These are phyloP conservation scores for Populus simonii DNA, from an alignment of 345 rosid genomes.

Conservation along the genomic window DNA sequence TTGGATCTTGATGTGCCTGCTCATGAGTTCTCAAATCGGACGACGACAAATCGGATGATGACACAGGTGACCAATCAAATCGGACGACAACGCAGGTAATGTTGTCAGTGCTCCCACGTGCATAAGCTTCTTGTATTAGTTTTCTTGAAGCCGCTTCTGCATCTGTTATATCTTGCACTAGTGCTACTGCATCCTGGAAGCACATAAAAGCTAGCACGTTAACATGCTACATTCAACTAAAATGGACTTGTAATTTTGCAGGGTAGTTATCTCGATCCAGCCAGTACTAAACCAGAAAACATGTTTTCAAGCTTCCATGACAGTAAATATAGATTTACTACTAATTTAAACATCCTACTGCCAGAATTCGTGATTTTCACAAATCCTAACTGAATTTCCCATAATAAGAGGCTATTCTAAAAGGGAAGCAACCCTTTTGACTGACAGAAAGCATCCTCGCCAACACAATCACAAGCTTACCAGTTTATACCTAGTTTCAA, in stretches of 20 bases:
- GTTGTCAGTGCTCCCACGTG: slow-evolving; percentile 49
- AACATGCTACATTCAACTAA: not conserved
- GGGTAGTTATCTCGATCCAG: not conserved
- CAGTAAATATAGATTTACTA: not conserved
- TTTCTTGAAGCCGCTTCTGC: slow-evolving; percentile 47
- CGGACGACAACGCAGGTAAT: slow-evolving; percentile 41
- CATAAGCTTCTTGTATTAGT: slow-evolving; percentile 44
- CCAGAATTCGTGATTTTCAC: not conserved
- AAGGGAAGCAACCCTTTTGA: not conserved
- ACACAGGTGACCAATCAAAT: too few species aligned
- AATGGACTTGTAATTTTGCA: not conserved
- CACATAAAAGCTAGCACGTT: not conserved
- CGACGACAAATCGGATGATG: slow-evolving; percentile 10
- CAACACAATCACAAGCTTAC: too few species aligned
- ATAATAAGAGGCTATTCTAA: not conserved
- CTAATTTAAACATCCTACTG: not conserved
- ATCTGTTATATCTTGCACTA: slow-evolving; percentile 38
- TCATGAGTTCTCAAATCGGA: slow-evolving; percentile 37
- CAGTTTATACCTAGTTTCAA: too few species aligned
- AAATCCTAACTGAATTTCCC: not conserved
- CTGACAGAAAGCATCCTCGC: too few species aligned
- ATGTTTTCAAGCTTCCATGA: not conserved
- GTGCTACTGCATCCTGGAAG: slow-evolving; percentile 43
- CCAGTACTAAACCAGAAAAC: not conserved
- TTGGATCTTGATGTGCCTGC: not conserved